phyloP scores from a whole-genome alignment of 192 early-diverging fungal genomes.

The Podila clonocystis region DNA sequence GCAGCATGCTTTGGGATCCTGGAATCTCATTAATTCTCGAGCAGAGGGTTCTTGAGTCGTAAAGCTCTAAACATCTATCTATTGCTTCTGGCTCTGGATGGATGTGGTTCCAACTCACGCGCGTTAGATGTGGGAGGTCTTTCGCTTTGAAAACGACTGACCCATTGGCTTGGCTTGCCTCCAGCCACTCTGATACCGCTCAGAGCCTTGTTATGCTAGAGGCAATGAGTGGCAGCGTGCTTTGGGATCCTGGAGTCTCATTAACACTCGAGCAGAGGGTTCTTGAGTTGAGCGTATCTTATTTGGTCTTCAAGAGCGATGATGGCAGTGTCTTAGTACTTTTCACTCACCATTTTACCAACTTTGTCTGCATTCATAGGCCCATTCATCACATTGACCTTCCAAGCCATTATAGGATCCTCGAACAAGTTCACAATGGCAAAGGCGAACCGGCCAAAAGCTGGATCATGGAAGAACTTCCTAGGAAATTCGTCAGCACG shows the following conservation, averaged over 20 bases:
- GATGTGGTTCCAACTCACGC: conserved; percentile 27
- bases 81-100: too few relatives aligned
- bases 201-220: conserved; percentile 34
- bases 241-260: conserved; percentile 38
- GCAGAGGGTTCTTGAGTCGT: too few relatives aligned
- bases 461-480: conserved; percentile 13
- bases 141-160: background rate
- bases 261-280: conserved; percentile 33
- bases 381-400: too few relatives aligned
- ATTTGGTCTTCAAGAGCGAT: background rate
- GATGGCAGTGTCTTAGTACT: background rate
- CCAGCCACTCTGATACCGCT: conserved; percentile 17
- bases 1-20: conserved; percentile 40
- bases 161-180: conserved; percentile 15
- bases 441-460: conserved; percentile 9
- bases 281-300: conserved; percentile 27
- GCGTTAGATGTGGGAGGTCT: conserved; percentile 24
- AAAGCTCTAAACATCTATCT: too few relatives aligned
- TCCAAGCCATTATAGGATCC: conserved; percentile 2
- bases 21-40: conserved; percentile 34
- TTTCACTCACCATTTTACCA: background rate
- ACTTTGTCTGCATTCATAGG: conserved; percentile 2
- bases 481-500: conserved; percentile 18
- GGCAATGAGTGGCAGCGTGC: conserved; percentile 34
- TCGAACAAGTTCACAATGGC: background rate